phyloP scores from a whole-genome alignment of 306 rosid genomes.

The Castanospermum australe region DNA sequence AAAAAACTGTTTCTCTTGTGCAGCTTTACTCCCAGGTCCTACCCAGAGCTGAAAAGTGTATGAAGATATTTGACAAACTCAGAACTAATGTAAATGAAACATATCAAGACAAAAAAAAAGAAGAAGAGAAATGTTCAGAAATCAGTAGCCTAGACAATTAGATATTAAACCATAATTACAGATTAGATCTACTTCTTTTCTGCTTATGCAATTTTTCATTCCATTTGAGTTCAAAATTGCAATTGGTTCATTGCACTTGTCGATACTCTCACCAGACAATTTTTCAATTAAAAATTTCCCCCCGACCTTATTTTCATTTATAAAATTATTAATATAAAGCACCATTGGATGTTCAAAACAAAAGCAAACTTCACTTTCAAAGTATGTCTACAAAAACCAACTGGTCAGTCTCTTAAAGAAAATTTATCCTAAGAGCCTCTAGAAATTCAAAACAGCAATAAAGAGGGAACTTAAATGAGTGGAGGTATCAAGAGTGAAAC shows the following conservation, averaged over 20 bases:
- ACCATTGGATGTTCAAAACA: not conserved
- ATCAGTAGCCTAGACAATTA: slow-evolving; percentile 8
- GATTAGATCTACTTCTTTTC: slow-evolving; percentile 6
- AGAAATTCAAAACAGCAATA: not conserved
- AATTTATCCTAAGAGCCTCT: not conserved
- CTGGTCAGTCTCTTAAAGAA: not conserved
- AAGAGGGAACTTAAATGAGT: slow-evolving; percentile 7
- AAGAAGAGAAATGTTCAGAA: not conserved
- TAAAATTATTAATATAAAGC: not conserved
- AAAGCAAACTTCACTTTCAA: not conserved
- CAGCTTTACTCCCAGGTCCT: slow-evolving; percentile 98
- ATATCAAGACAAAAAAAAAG: not conserved
- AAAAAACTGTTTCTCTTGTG: slow-evolving; percentile 85
- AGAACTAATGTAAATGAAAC: not conserved
- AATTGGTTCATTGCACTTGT: slow-evolving; percentile 4
- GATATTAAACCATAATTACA: slow-evolving; percentile 19
- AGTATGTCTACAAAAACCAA: not conserved
- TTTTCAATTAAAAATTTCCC: not conserved
- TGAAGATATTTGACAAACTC: slow-evolving; percentile 23
- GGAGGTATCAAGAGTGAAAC: not conserved
- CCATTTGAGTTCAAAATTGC: slow-evolving; percentile 11
- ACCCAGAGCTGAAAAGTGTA: slow-evolving; percentile 88
- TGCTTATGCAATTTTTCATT: not conserved
- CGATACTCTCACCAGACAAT: slow-evolving; percentile 3
- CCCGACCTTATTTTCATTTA: slow-evolving; percentile 8